phyloP scores from a whole-genome alignment of 106 monocot species.

The Phalaenopsis equestris region DNA sequence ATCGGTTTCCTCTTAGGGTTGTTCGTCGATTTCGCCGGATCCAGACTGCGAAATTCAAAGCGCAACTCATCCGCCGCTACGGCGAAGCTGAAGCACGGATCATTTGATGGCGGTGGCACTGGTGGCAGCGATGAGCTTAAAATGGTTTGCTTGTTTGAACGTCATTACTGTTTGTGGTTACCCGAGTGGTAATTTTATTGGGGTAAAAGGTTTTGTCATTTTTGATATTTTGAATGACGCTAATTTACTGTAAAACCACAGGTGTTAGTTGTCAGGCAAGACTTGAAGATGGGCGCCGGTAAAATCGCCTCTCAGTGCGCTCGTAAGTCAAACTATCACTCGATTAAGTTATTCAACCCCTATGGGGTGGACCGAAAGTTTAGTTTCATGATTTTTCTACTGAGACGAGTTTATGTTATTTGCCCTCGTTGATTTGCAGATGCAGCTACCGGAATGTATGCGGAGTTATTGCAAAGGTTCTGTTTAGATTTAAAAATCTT shows the following conservation, averaged over 20 bases:
- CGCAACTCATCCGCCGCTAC: constrained; percentile 11
- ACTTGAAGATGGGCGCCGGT: constrained; percentile 88
- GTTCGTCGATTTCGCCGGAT: constrained; percentile 45
- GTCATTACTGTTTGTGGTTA: neutral
- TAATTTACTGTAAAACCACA: constrained; percentile 17
- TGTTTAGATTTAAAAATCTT: constrained; percentile 2
- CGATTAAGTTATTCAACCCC: neutral
- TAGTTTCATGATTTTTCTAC: neutral
- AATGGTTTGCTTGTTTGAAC: constrained; percentile 40
- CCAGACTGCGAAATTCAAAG: constrained; percentile 7
- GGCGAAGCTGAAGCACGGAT: constrained; percentile 19
- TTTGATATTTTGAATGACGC: neutral
- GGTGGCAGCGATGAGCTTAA: constrained; percentile 60
- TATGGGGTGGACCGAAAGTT: neutral
- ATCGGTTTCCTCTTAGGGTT: constrained; percentile 81
- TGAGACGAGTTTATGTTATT: neutral
- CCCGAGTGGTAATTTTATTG: neutral
- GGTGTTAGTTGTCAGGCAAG: constrained; percentile 91
- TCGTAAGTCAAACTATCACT: constrained; percentile 59
- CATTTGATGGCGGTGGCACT: constrained; percentile 1
- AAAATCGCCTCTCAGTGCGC: constrained; percentile 99
- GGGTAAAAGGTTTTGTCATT: neutral
- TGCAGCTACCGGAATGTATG: constrained; percentile 88
- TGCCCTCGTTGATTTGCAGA: constrained; percentile 40
- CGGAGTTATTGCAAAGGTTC: constrained; percentile 66